These are phyloP conservation scores for Chaetomiaceae sp. DNA, from an alignment of 2,329 filamentous ascomycete genomes.

Conservation along the genomic window DNA sequence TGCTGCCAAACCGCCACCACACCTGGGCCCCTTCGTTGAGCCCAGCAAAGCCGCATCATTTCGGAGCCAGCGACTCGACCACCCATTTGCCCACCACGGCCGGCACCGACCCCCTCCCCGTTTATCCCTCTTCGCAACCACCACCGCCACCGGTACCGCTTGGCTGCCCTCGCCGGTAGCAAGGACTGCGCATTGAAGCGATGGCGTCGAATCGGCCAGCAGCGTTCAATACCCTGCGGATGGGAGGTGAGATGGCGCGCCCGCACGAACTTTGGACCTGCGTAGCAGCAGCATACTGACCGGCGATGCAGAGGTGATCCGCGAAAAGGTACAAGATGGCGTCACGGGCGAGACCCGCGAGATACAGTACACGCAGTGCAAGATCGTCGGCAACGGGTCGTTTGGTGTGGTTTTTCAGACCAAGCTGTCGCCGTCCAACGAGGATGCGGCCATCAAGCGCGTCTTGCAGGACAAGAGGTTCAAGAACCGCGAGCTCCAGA, in stretches of 20 bases:
- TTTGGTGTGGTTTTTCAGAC: slow-evolving; percentile 99
- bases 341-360: slow-evolving; percentile 94
- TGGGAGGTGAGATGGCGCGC: slow-evolving; percentile 76
- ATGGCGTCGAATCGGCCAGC: slow-evolving; percentile 93
- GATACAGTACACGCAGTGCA: slow-evolving; percentile 97
- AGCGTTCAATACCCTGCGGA: slow-evolving; percentile 81
- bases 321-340: slow-evolving; percentile 98
- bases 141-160: slow-evolving; percentile 11
- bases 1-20: slow-evolving; percentile 5
- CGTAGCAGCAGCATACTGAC: slow-evolving; percentile 21
- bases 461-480: slow-evolving; percentile 99
- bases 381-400: slow-evolving; percentile 98
- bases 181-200: slow-evolving; percentile 25
- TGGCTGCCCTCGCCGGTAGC: slow-evolving; percentile 27
- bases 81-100: slow-evolving; percentile 34
- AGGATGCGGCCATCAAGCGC: slow-evolving; percentile 98
- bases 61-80: slow-evolving; percentile 15
- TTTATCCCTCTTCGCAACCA: slow-evolving; percentile 23
- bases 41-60: slow-evolving; percentile 13
- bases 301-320: slow-evolving; percentile 73
- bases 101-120: slow-evolving; percentile 24
- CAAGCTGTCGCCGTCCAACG: slow-evolving; percentile 93
- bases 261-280: background rate
- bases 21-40: slow-evolving; percentile 16
- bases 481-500: slow-evolving; percentile 97